A percentile compares a stretch with the other conserved stretches of the same genome.
Conservation (phyloP, 148 eudicot genomes). For the Rhododendron henanense region DNA sequence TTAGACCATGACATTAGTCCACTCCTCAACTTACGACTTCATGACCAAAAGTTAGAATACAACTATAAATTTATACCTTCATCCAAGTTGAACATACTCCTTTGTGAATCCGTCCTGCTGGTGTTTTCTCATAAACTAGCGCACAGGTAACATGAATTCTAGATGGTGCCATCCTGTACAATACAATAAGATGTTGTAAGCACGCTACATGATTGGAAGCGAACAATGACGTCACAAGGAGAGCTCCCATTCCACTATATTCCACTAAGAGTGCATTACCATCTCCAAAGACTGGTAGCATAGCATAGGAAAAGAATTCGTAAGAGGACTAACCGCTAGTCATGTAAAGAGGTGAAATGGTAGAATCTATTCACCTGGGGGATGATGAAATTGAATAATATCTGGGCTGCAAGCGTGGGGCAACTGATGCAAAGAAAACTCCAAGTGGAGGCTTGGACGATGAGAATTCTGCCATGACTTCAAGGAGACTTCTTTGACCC, state of each 20-base stretch:
- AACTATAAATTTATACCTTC: conserved; percentile 49
- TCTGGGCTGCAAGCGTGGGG: conserved; percentile 94
- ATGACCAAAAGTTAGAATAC: not conserved
- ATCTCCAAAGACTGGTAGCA: not conserved
- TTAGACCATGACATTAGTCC: not conserved
- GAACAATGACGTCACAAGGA: not conserved
- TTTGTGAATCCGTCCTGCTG: conserved; percentile 84
- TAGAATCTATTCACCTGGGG: conserved; percentile 43
- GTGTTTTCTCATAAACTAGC: conserved; percentile 75
- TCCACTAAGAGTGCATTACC: not conserved
- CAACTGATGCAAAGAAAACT: conserved; percentile 92
- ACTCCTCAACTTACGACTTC: not conserved
- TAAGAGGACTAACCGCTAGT: not conserved
- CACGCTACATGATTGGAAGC: not conserved
- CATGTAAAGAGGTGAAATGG: not conserved
- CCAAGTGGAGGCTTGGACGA: conserved; percentile 94
- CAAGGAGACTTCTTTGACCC: conserved; percentile 89
- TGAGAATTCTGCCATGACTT: conserved; percentile 85
- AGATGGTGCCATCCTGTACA: conserved; percentile 68
- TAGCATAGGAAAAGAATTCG: not conserved
- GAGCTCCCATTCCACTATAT: not conserved
- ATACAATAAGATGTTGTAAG: conserved; percentile 8
- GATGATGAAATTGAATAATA: conserved; percentile 97
- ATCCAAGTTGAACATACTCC: conserved; percentile 99
- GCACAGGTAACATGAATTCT: conserved; percentile 98